Conservation (phyloP, 1,284 basidiomycete genomes). For the Moesziomyces sp. region DNA sequence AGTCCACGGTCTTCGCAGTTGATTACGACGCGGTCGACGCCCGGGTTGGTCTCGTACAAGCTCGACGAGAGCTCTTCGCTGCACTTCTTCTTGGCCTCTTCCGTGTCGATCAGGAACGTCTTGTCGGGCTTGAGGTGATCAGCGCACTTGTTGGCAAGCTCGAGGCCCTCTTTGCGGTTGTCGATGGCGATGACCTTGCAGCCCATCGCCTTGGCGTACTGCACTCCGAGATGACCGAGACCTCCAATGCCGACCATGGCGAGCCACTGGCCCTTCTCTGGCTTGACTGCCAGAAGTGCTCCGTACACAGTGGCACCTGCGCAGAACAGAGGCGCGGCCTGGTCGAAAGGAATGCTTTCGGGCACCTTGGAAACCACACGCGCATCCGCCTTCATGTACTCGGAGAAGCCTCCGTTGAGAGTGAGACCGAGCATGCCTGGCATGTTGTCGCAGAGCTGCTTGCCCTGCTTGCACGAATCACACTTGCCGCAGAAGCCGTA, state of each 20-base stretch:
- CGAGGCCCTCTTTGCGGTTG: constrained; percentile 52
- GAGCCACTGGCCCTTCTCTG: constrained; percentile 66
- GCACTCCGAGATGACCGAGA: constrained; percentile 68
- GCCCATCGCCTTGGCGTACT: constrained; percentile 68
- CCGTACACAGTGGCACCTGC: constrained; percentile 69
- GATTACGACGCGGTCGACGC: constrained; percentile 60
- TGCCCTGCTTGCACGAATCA: constrained; percentile 58
- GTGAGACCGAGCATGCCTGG: constrained; percentile 55
- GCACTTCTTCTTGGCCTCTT: constrained; percentile 47
- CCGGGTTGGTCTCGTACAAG: constrained; percentile 58
- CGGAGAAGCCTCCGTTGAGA: constrained; percentile 58
- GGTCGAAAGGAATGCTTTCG: constrained; percentile 52
- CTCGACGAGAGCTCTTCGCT: constrained; percentile 42
- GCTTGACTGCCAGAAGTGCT: constrained; percentile 65
- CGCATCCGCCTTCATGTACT: constrained; percentile 60
- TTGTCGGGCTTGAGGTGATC: constrained; percentile 56
- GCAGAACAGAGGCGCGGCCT: constrained; percentile 69
- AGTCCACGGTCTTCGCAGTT: constrained; percentile 49
- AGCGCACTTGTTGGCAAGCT: constrained; percentile 36
- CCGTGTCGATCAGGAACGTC: constrained; percentile 45
- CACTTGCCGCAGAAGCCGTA: constrained; percentile 61
- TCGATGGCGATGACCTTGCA: constrained; percentile 66
- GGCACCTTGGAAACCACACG: constrained; percentile 62
- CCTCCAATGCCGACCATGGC: constrained; percentile 70
- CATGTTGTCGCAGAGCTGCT: constrained; percentile 57